Evolutionary conservation across 345 rosid species (phyloP).

Genomic region (Arabidopsis suecica): DNA sequence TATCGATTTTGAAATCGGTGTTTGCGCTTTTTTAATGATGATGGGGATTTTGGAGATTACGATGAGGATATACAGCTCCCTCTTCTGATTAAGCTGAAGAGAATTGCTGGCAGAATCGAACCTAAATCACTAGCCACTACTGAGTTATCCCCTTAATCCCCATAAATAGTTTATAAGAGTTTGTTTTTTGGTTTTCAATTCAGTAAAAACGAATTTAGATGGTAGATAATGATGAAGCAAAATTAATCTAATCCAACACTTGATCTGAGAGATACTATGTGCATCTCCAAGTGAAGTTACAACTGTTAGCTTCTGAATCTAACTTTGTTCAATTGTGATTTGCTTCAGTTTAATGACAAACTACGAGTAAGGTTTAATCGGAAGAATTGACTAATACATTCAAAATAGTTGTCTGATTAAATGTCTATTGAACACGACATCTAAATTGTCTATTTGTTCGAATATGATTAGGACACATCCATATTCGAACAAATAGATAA

Average conservation of each 20-base stretch:
- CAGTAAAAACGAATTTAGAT: rapidly evolving
- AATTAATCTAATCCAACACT: conserved; percentile 45
- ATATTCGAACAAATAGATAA: no score
- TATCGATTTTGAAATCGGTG: background rate
- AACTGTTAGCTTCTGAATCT: conserved; percentile 32
- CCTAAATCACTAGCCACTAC: conserved; percentile 47
- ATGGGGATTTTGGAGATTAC: conserved; percentile 20
- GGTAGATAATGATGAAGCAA: conserved; percentile 42
- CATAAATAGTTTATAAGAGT: rapidly evolving
- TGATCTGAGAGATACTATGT: conserved; percentile 42
- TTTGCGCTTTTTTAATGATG: background rate
- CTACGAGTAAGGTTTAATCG: no score
- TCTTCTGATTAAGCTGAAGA: conserved; percentile 49
- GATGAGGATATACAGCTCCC: conserved; percentile 49
- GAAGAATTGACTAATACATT: no score
- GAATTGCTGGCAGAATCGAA: conserved; percentile 49
- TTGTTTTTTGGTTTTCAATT: no score
- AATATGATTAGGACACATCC: no score
- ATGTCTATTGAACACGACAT: no score
- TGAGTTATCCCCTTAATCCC: conserved; percentile 33
- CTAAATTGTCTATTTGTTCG: no score
- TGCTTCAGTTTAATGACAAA: no score
- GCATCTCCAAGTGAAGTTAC: conserved; percentile 19
- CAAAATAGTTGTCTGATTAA: no score
- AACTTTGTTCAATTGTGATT: no score